Percentiles rank a stretch among this genome's conserved stretches.
Conservation (phyloP, 169 alveolate species). For the Neospora caninum region DNA sequence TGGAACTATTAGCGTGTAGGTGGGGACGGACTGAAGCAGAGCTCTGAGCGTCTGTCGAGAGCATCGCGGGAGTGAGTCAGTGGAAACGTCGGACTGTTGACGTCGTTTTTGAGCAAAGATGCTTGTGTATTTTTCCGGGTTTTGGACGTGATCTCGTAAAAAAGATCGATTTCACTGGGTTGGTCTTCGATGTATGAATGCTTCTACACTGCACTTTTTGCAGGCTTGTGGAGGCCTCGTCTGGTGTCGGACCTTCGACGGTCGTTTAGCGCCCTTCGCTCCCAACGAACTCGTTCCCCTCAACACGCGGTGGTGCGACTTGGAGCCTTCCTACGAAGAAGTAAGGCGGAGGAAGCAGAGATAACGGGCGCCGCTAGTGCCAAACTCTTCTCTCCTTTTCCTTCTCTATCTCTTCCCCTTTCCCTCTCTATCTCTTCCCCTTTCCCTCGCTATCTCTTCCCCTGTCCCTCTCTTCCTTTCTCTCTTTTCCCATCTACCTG, state of each 20-base stretch:
- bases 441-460: background rate
- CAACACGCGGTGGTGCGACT: conserved; percentile 40
- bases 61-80: too few relatives aligned
- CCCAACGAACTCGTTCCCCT: conserved; percentile 46
- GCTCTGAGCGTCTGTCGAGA: too few relatives aligned
- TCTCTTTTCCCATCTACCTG: background rate
- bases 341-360: background rate
- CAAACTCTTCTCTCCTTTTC: background rate
- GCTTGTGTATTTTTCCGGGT: too few relatives aligned
- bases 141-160: too few relatives aligned
- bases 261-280: conserved; percentile 34
- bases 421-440: background rate
- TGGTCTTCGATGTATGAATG: too few relatives aligned
- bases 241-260: conserved; percentile 48
- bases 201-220: too few relatives aligned
- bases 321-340: background rate
- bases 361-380: background rate
- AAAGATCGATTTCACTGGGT: too few relatives aligned
- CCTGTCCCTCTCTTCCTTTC: background rate
- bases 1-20: too few relatives aligned
- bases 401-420: background rate
- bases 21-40: too few relatives aligned
- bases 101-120: too few relatives aligned
- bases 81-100: too few relatives aligned
- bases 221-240: conserved; percentile 46